Evolutionary conservation across 31 red algal species (phyloP).

Genomic region (Endocladia muricata): DNA sequence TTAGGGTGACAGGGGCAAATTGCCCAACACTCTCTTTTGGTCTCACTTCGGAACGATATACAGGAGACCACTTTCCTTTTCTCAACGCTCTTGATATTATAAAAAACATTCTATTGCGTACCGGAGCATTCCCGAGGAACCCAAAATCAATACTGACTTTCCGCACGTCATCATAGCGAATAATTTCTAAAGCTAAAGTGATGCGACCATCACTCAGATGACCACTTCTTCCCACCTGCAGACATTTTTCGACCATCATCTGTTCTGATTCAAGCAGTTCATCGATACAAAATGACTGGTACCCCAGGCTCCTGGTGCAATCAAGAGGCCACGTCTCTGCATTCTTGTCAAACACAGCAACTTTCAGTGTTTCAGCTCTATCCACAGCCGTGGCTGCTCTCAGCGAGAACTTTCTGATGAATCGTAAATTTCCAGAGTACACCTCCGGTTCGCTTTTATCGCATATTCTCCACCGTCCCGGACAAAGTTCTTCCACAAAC

Average conservation of each 20-base stretch:
- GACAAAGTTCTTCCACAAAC: slow-evolving; percentile 23
- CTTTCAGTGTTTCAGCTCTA: slow-evolving; percentile 18
- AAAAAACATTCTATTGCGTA: slow-evolving; percentile 55
- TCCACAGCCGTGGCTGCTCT: slow-evolving; percentile 53
- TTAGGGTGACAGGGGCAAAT: slow-evolving; percentile 18
- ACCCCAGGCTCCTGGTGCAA: slow-evolving; percentile 11
- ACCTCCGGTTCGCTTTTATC: slow-evolving; percentile 25
- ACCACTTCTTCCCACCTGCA: slow-evolving; percentile 3
- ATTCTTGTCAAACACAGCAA: slow-evolving; percentile 38
- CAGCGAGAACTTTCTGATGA: slow-evolving; percentile 53
- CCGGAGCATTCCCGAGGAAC: slow-evolving; percentile 6
- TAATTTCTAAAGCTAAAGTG: slow-evolving; percentile 30
- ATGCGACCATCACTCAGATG: slow-evolving; percentile 16
- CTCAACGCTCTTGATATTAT: slow-evolving; percentile 32
- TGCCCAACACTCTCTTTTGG: slow-evolving; percentile 8
- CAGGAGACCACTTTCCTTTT: slow-evolving; percentile 33
- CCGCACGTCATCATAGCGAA: slow-evolving; percentile 28
- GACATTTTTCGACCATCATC: background rate
- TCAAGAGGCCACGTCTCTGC: slow-evolving; percentile 1
- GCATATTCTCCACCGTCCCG: slow-evolving; percentile 46
- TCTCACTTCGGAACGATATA: slow-evolving; percentile 53
- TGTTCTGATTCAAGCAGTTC: slow-evolving; percentile 27
- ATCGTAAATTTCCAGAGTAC: slow-evolving; percentile 11
- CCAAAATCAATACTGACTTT: slow-evolving; percentile 45
- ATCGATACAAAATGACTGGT: slow-evolving; percentile 11